Evolutionary conservation across 2,329 filamentous ascomycete genomes (phyloP), one percentile per base, ranked within the genome.

Genomic region (Colletotrichum australisinense): DNA sequence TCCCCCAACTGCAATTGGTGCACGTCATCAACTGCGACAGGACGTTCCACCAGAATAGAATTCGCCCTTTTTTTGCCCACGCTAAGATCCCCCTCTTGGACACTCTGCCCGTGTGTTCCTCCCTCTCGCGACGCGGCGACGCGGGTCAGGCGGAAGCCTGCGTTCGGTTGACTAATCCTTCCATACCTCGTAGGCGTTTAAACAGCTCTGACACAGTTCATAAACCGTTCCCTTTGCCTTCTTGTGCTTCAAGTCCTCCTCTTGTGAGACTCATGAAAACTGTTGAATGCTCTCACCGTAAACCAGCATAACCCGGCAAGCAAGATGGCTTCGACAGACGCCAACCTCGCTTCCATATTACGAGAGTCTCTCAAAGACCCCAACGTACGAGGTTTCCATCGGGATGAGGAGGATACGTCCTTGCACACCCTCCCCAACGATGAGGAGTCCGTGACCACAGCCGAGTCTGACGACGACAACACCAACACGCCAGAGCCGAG

Each of bases 391-490:
- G 22, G 14, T 4, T 7, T 22, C 26, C 59, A 26, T 7, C 22
- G 22, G 6, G 35, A 49, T 22, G 42, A 32, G 38, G 24, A 63
- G 26, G 59, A 5, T 16, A 46, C 59, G 3, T 12, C 62, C 14
- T n/a, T 12, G 28, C 42, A 46, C 46, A 49, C 22, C 28, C 62
- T 38, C 4, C 62, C 62, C 30, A 49, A 42, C 32, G 67, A 69
- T 12, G 67, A 69, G 12, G 67, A 63, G 19, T 56, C 67, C 6
- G n/a, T 64, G 24, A 56, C 58, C 14, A 52, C 52, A 32, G 32
- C 52, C 8, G 62, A 55, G 22, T 38, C 49, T 30, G 62, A 26
- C 22, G 42, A 49, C 19, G 42, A 49, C 19, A 22, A 49, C 19
- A 8, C 8, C 42, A 22, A 16, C 28, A 14, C 52, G 3, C 16